Conservation (phyloP, 805 yeast genomes). For the Candida loeiensis region DNA sequence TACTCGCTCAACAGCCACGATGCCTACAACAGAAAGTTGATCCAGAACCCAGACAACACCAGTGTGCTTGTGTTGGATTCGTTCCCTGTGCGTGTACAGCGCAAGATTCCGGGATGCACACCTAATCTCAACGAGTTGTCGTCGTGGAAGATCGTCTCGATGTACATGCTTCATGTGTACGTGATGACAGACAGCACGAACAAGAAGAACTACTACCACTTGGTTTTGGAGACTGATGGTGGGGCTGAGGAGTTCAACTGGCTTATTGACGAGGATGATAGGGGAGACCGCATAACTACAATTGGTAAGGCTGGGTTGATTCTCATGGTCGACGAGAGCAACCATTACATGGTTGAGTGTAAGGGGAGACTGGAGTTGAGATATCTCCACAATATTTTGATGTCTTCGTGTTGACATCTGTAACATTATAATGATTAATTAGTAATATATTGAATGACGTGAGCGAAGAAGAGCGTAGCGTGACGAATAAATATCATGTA, state of each 20-base stretch:
- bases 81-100: constrained; percentile 37
- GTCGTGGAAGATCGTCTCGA: constrained; percentile 41
- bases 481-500: too few species aligned
- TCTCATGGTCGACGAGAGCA: constrained; percentile 27
- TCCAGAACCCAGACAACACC: constrained; percentile 24
- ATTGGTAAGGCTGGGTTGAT: constrained; percentile 45
- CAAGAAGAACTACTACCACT: constrained; percentile 25
- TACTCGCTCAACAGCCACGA: constrained; percentile 20
- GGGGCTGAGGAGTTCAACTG: constrained; percentile 22
- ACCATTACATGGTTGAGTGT: constrained; percentile 42
- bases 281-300: constrained; percentile 26
- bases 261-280: constrained; percentile 31
- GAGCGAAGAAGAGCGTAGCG: too few species aligned
- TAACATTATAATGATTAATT: neutral
- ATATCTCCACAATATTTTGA: constrained; percentile 22
- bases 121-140: constrained; percentile 30
- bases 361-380: constrained; percentile 41
- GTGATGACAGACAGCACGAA: constrained; percentile 27
- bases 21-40: constrained; percentile 17
- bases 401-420: neutral
- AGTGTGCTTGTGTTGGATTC: constrained; percentile 24
- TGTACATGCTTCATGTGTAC: constrained; percentile 32
- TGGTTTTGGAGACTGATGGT: constrained; percentile 22
- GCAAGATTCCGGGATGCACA: constrained; percentile 20
- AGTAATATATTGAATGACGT: neutral